Conservation (phyloP, 2,329 filamentous ascomycete species). For the Hypoxylon sp. region DNA sequence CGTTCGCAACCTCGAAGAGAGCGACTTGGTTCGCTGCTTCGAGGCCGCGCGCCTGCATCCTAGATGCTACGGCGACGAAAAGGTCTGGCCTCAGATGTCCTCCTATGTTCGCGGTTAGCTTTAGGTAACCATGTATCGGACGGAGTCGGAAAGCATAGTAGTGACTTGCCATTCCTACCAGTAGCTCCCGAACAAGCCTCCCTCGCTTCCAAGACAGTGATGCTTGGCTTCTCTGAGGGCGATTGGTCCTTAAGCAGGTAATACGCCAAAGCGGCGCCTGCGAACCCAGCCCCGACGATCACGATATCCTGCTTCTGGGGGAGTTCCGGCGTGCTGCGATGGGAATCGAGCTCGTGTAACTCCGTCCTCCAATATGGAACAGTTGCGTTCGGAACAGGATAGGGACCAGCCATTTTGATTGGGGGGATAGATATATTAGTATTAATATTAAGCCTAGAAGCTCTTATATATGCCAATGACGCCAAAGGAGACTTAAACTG, state of each 20-base stretch:
- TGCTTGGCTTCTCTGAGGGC: conserved; percentile 32
- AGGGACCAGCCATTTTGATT: conserved; percentile 32
- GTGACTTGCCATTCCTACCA: conserved; percentile 47
- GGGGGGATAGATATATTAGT: conserved; percentile 11
- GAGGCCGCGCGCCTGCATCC: conserved; percentile 46
- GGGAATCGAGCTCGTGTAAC: conserved; percentile 64
- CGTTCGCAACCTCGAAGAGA: conserved; percentile 52
- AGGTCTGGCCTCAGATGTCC: conserved; percentile 49
- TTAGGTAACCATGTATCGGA: neutral
- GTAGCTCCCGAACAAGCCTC: conserved; percentile 53
- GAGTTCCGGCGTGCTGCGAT: conserved; percentile 65
- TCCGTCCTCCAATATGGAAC: conserved; percentile 69
- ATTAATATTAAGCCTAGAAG: conserved; percentile 19
- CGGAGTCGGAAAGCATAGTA: neutral
- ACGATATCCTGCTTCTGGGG: conserved; percentile 65
- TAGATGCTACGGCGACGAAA: conserved; percentile 43
- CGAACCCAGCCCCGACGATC: conserved; percentile 69
- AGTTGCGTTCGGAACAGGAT: conserved; percentile 55
- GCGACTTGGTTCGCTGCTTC: conserved; percentile 51
- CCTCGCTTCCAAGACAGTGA: conserved; percentile 51
- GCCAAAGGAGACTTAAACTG: neutral
- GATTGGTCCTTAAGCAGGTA: conserved; percentile 59
- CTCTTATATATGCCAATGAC: neutral
- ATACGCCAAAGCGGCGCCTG: conserved; percentile 64
- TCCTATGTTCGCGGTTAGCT: conserved; percentile 37